A percentile compares a stretch with the other conserved stretches of the same genome.
phyloP scores from a whole-genome alignment of 345 rosid species.

The Syzygium aromaticum region DNA sequence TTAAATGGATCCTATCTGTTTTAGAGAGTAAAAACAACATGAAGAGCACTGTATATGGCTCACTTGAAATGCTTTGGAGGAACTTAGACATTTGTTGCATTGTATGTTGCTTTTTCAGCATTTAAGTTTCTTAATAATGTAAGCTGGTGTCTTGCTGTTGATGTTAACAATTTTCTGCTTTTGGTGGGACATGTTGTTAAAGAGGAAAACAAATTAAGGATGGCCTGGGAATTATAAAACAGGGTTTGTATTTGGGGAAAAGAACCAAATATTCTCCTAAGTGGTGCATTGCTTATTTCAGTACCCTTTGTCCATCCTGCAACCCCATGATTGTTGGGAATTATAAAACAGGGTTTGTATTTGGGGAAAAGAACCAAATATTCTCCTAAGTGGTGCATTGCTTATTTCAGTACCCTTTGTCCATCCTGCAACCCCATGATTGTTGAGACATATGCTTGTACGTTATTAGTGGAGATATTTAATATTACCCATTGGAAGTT shows the following conservation, averaged over 20 bases:
- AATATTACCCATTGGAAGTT: neutral
- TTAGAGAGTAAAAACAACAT: neutral
- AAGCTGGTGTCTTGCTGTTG: neutral
- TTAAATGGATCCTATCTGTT: neutral
- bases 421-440: neutral
- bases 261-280: neutral
- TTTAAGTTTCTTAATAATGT: neutral
- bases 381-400: neutral
- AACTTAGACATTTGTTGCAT: neutral
- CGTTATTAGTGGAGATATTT: neutral
- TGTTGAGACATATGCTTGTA: neutral
- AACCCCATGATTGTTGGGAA: neutral
- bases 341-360: neutral
- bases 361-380: neutral
- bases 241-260: neutral
- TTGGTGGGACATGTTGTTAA: neutral
- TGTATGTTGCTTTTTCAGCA: neutral
- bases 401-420: neutral
- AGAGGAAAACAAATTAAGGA: neutral
- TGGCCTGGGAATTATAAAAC: neutral
- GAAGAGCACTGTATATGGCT: neutral
- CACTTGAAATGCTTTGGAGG: neutral
- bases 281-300: neutral
- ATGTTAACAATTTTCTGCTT: neutral
- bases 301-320: neutral